phyloP scores from a whole-genome alignment of 805 yeast genomes.

The Ascoidea rubescens region DNA sequence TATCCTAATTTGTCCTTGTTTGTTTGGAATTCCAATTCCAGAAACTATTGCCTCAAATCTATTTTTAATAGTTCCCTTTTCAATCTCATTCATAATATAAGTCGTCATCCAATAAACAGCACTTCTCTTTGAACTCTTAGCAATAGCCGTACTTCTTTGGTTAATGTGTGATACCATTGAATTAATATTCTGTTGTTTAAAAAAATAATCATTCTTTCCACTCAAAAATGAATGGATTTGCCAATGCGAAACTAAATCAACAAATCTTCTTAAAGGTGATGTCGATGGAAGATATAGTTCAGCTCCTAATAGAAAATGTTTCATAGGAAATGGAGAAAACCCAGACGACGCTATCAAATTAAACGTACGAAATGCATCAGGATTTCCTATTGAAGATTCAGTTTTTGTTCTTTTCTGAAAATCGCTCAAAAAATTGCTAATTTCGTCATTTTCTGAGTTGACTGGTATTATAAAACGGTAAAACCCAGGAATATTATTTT shows the following conservation, averaged over 20 bases:
- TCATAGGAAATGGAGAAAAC: conserved; percentile 30
- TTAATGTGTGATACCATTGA: neutral
- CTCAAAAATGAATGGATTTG: conserved; percentile 39
- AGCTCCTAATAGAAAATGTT: conserved; percentile 55
- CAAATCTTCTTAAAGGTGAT: conserved; percentile 77
- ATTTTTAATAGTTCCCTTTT: neutral
- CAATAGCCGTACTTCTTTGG: neutral
- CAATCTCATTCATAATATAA: neutral
- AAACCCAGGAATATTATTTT: conserved; percentile 36
- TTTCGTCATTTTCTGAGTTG: conserved; percentile 14
- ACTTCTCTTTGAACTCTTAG: neutral
- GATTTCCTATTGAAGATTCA: conserved; percentile 7
- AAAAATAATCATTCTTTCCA: conserved; percentile 9
- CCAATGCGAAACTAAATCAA: conserved; percentile 73
- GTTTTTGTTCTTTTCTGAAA: conserved; percentile 13
- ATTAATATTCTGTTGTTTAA: too few relatives aligned
- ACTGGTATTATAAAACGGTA: conserved; percentile 22
- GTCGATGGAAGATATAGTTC: conserved; percentile 59
- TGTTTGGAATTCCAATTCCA: neutral
- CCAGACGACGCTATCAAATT: conserved; percentile 34
- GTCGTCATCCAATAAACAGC: neutral
- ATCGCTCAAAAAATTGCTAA: conserved; percentile 5
- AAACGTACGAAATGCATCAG: conserved; percentile 26
- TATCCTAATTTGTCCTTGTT: too few relatives aligned
- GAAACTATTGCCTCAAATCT: neutral